Percentiles rank a stretch among this genome's conserved stretches.
Evolutionary conservation across 306 rosid genomes (phyloP).

Genomic region (Prunus armeniaca): DNA sequence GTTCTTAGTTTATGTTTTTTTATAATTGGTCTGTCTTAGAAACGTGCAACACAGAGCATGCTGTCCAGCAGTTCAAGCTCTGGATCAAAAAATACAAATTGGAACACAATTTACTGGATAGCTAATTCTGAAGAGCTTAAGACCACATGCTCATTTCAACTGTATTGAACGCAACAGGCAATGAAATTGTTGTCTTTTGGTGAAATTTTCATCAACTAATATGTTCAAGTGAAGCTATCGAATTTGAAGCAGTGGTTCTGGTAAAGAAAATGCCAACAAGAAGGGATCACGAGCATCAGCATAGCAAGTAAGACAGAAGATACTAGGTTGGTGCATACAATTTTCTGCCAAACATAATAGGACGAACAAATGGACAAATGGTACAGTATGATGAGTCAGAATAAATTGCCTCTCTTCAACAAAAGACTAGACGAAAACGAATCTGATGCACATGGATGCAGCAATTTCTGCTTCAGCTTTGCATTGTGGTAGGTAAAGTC

Average conservation of each 20-base stretch:
- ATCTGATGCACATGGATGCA: conserved; percentile 17
- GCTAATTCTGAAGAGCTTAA: neutral
- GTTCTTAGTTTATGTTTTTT: neutral
- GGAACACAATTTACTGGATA: neutral
- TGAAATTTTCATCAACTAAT: neutral
- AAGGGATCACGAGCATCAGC: neutral
- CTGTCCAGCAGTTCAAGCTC: neutral
- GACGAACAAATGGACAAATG: conserved; percentile 11
- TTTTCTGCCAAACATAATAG: conserved; percentile 4
- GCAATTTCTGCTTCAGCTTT: conserved; percentile 9
- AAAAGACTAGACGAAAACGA: conserved; percentile 4
- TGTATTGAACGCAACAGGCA: neutral
- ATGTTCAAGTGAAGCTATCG: neutral
- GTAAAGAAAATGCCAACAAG: conserved; percentile 8
- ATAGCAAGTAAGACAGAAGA: conserved; percentile 1
- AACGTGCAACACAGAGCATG: neutral
- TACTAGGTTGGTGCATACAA: conserved; percentile 4
- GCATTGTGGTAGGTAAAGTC: conserved; percentile 7
- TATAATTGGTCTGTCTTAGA: neutral
- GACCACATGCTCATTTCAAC: neutral
- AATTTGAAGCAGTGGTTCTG: neutral
- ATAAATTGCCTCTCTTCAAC: conserved; percentile 1
- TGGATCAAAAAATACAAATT: neutral
- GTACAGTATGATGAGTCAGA: neutral
- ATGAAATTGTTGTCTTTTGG: neutral